Conservation (phyloP, 257 asterid species). For the Nicotiana obtusifolia region DNA sequence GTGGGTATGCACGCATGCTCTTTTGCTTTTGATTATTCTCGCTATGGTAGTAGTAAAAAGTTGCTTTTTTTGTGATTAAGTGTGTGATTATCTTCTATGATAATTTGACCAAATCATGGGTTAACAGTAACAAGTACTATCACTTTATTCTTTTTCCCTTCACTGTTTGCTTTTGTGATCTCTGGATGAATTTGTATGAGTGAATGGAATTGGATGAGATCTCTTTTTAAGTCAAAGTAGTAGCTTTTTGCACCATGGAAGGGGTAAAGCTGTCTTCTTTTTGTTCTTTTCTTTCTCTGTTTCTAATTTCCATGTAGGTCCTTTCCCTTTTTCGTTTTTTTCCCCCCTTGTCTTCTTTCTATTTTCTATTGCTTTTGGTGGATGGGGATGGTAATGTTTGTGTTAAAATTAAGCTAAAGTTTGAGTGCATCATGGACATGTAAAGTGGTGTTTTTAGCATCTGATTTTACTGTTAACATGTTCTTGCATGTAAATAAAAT, state of each 20-base stretch:
- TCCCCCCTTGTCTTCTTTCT: background rate
- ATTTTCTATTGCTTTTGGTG: background rate
- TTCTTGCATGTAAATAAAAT: background rate
- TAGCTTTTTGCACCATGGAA: slow-evolving; percentile 39
- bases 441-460: background rate
- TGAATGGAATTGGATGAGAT: slow-evolving; percentile 39
- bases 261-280: slow-evolving; percentile 14
- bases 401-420: background rate
- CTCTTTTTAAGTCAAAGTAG: slow-evolving; percentile 27
- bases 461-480: background rate
- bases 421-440: background rate
- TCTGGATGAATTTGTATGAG: slow-evolving; percentile 37
- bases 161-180: slow-evolving; percentile 48
- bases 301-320: background rate
- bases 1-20: slow-evolving; percentile 91
- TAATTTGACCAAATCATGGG: slow-evolving; percentile 69
- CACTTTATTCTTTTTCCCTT: slow-evolving; percentile 18
- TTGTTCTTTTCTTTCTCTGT: slow-evolving; percentile 7
- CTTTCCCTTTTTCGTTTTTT: background rate
- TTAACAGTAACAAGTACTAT: slow-evolving; percentile 23
- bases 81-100: slow-evolving; percentile 30
- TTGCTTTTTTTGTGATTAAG: slow-evolving; percentile 24
- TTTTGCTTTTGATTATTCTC: slow-evolving; percentile 2
- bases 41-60: background rate
- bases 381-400: background rate